Evolutionary conservation across 2,329 filamentous ascomycete genomes (phyloP).

Genomic region (Blastomyces gilchristii): DNA sequence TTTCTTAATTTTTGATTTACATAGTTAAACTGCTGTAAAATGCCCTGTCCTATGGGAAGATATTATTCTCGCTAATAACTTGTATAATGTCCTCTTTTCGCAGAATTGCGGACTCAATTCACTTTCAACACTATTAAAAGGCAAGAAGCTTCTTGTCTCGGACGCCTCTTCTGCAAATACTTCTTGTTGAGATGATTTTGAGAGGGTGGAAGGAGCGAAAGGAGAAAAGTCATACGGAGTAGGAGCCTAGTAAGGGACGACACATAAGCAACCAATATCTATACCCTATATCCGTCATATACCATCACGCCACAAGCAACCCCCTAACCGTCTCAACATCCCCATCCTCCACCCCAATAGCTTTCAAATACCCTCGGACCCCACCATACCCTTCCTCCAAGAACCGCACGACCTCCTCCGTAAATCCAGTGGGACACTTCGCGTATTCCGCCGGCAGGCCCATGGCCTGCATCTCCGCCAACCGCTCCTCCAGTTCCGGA

Average conservation of each 20-base stretch:
- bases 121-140: too few relatives aligned
- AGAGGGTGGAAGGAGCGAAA: too few relatives aligned
- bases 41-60: too few relatives aligned
- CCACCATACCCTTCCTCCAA: slow-evolving; percentile 56
- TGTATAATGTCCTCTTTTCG: too few relatives aligned
- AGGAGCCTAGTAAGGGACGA: too few relatives aligned
- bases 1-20: not conserved
- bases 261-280: not conserved
- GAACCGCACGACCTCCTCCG: slow-evolving; percentile 48
- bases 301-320: slow-evolving; percentile 20
- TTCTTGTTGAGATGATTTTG: too few relatives aligned
- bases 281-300: not conserved
- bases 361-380: slow-evolving; percentile 53
- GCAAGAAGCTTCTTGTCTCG: too few relatives aligned
- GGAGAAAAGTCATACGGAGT: too few relatives aligned
- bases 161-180: too few relatives aligned
- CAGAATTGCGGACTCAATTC: too few relatives aligned
- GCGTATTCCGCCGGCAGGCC: slow-evolving; percentile 67
- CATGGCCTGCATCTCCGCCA: slow-evolving; percentile 59
- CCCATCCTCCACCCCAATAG: slow-evolving; percentile 47
- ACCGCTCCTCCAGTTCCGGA: slow-evolving; percentile 50
- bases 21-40: too few relatives aligned
- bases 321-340: slow-evolving; percentile 33
- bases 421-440: slow-evolving; percentile 54
- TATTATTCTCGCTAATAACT: too few relatives aligned